phyloP scores from a whole-genome alignment of 1,284 basidiomycete genomes.

The Mycosarcoma mackinlayi region DNA sequence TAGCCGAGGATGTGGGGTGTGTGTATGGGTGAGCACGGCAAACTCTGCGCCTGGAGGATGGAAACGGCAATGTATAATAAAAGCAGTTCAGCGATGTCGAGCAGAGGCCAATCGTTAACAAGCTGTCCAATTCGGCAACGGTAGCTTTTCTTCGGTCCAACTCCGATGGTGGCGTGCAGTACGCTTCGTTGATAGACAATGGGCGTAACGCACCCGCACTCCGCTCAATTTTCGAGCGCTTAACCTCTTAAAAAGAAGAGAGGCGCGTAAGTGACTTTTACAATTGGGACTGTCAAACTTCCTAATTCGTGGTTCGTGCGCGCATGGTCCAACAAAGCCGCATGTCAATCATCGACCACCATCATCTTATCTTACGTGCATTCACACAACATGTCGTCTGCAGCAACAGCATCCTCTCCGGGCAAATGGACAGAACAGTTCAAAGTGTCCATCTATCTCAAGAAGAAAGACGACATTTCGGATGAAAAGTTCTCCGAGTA shows the following conservation, averaged over 20 bases:
- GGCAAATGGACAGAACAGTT: slow-evolving; percentile 10
- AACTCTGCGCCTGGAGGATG: not conserved
- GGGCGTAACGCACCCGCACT: too few relatives aligned
- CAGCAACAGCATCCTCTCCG: not conserved
- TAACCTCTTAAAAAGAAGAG: too few relatives aligned
- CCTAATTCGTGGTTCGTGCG: too few relatives aligned
- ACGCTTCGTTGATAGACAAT: slow-evolving; percentile 6
- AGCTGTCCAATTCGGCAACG: slow-evolving; percentile 7
- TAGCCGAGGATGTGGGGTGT: slow-evolving; percentile 4
- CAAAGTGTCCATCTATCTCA: slow-evolving; percentile 25
- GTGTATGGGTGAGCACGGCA: not conserved
- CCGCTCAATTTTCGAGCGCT: too few relatives aligned
- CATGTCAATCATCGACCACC: not conserved
- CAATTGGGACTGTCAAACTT: too few relatives aligned
- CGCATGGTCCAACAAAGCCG: too few relatives aligned
- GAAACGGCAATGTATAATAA: not conserved
- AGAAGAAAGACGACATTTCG: slow-evolving; percentile 18
- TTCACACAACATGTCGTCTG: slow-evolving; percentile 2
- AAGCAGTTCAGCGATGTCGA: too few relatives aligned
- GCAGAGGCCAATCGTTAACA: too few relatives aligned
- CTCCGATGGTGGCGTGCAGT: not conserved
- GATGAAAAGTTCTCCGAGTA: slow-evolving; percentile 22
- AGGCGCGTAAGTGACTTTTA: not conserved
- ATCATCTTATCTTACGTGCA: not conserved
- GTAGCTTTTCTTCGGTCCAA: not conserved